Conservation (phyloP, 768 basidiomycete species). For the Russula ochroleuca region DNA sequence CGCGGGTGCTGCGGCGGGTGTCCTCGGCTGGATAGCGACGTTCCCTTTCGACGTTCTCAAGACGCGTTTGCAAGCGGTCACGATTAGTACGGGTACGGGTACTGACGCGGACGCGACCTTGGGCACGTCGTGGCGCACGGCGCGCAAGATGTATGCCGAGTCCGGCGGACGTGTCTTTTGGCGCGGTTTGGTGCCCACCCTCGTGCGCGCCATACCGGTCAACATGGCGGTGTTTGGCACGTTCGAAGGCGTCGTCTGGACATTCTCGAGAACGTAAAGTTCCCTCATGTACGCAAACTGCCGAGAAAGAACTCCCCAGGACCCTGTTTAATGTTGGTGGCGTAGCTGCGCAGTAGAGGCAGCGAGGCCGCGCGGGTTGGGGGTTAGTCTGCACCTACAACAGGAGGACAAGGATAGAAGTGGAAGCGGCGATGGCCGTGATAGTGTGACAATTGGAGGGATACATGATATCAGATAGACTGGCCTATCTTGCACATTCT, state of each 20-base stretch:
- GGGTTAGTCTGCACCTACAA: background rate
- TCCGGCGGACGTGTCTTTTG: constrained; percentile 63
- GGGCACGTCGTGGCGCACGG: constrained; percentile 44
- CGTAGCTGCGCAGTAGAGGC: background rate
- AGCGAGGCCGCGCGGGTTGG: no score
- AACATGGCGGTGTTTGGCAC: constrained; percentile 79
- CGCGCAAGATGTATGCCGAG: constrained; percentile 53
- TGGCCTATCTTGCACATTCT: background rate
- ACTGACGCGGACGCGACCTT: background rate
- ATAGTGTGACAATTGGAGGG: background rate
- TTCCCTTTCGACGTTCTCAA: constrained; percentile 91
- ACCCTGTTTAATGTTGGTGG: no score
- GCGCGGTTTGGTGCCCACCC: constrained; percentile 70
- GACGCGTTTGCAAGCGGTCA: constrained; percentile 71
- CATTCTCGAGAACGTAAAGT: constrained; percentile 31
- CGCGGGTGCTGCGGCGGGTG: constrained; percentile 74
- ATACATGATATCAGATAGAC: background rate
- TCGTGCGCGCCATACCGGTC: constrained; percentile 82
- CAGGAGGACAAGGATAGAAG: no score
- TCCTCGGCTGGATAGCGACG: constrained; percentile 73
- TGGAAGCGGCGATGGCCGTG: constrained; percentile 7
- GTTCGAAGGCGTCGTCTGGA: constrained; percentile 57
- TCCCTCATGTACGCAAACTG: background rate
- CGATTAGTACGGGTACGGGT: background rate
- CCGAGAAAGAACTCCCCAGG: no score